Base-by-base conservation (phyloP, 129 eudicot species). In the Chrysanthemum makinoi region DNA sequence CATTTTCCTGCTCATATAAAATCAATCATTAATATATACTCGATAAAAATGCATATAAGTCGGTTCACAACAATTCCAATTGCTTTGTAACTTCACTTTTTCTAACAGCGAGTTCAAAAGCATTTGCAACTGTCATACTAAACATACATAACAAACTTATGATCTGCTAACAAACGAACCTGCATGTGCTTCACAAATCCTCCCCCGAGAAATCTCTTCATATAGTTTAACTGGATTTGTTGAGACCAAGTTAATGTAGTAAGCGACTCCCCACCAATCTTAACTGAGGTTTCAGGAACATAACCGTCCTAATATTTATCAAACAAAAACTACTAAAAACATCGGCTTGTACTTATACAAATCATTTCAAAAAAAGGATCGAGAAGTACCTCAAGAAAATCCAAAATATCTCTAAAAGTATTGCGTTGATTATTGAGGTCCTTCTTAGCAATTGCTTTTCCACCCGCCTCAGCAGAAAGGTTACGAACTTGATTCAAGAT, bases 101-200 rank as follows among this genome's bases (percentile, higher is more conserved):
- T 39, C 9, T 39, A 6, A 39, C 44, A 39, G 9, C 10, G 9
- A 39, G 65, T 24, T 11, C 14, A 20, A 10, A 58, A 24, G 7
- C 52, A 35, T 64, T 64, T n/a, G 39, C 39, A 6, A 39, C 44
- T 39, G 2, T 43, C 19, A 28, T 13, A 5, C 18, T 28, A 20
- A 15, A 57, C 8, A 52, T 1, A 57, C 54, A 30, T 22, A 63
- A 26, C 15, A 22, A 72, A 22, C 6, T 13, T 54, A 0, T 14
- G 17, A 24, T 26, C 47, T 28, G 15, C 8, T 12, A 57, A 22
- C 17, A 30, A 48, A 8, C 48, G 2, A 66, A 94, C 99, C 99
- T 83, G 96, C 99, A 94, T 94, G 63, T 94, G 99, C 84, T 84
- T 90, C 56, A 90, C 89, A 54, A 94, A 94, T 68, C 93, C 97